Evolutionary conservation across 495 filamentous ascomycete species (phyloP).

Genomic region (Penicillium manginii): DNA sequence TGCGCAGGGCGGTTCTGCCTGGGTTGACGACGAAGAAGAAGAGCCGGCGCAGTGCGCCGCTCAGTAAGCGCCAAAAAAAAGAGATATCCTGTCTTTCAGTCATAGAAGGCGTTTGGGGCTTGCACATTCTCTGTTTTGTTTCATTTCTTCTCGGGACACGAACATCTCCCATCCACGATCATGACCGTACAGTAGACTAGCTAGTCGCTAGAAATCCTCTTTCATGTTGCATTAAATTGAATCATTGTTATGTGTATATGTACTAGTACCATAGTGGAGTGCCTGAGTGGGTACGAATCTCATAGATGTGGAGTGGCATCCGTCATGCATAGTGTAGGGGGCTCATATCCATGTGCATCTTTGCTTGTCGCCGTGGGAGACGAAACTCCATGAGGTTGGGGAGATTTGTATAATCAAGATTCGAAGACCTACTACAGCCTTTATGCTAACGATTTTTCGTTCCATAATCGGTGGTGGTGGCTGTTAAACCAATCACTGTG

Average conservation of each 20-base stretch:
- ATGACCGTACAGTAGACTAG: slow-evolving; percentile 19
- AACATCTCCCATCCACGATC: slow-evolving; percentile 17
- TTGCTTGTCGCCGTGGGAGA: too few species aligned
- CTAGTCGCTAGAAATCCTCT: slow-evolving; percentile 13
- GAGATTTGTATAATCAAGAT: too few species aligned
- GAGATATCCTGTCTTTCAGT: slow-evolving; percentile 19
- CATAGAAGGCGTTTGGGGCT: slow-evolving; percentile 34
- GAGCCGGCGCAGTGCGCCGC: slow-evolving; percentile 77
- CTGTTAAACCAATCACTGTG: too few species aligned
- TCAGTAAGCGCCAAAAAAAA: slow-evolving; percentile 60
- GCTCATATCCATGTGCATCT: too few species aligned
- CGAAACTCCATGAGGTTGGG: too few species aligned
- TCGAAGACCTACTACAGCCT: too few species aligned
- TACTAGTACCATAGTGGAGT: background rate
- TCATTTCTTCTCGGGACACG: slow-evolving; percentile 4
- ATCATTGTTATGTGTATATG: background rate
- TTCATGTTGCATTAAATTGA: background rate
- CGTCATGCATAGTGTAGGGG: too few species aligned
- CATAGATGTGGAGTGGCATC: too few species aligned
- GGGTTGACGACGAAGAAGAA: slow-evolving; percentile 82
- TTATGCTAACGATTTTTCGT: too few species aligned
- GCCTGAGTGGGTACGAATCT: too few species aligned
- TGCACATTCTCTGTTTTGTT: slow-evolving; percentile 20
- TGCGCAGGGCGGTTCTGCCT: slow-evolving; percentile 70
- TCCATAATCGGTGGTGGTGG: too few species aligned